A percentile compares a stretch with the other conserved stretches of the same genome.
phyloP scores from a whole-genome alignment of 139 green algal genomes.

The Chlorella vulgaris region DNA sequence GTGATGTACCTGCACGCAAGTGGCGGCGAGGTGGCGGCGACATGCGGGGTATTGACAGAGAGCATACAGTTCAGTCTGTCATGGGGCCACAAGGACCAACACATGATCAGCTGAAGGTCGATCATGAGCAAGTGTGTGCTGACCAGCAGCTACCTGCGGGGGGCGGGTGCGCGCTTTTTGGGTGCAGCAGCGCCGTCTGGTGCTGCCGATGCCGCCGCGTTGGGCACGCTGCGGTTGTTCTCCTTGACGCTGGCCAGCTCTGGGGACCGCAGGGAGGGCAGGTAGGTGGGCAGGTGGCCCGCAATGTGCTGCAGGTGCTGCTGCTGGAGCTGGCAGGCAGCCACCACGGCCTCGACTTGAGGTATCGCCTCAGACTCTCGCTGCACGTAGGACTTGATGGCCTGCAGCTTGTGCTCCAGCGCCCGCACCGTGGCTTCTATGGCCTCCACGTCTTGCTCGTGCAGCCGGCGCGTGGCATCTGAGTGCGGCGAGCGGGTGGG shows the following conservation, averaged over 20 bases:
- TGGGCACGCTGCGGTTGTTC: not conserved
- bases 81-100: no score
- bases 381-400: conserved; percentile 22
- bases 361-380: conserved; percentile 36
- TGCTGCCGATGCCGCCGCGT: not conserved
- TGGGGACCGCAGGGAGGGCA: conserved; percentile 47
- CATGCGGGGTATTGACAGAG: not conserved
- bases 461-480: conserved; percentile 32
- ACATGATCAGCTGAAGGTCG: no score
- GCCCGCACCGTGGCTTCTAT: conserved; percentile 39
- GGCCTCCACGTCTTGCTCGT: conserved; percentile 37
- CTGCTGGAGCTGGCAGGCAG: conserved; percentile 48
- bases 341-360: conserved; percentile 54
- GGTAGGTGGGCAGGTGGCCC: conserved; percentile 53
- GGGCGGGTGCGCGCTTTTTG: conserved; percentile 3
- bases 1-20: conserved; percentile 71
- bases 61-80: no score
- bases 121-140: not conserved
- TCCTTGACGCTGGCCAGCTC: conserved; percentile 26
- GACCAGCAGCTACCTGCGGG: conserved; percentile 11
- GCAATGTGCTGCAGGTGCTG: conserved; percentile 56
- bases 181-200: not conserved
- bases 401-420: conserved; percentile 36
- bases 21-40: no score
- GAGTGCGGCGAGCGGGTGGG: not conserved